Percentiles rank a stretch among this genome's conserved stretches.
Conservation (phyloP, 495 filamentous ascomycete genomes). For the Trichoderma erinaceum region DNA sequence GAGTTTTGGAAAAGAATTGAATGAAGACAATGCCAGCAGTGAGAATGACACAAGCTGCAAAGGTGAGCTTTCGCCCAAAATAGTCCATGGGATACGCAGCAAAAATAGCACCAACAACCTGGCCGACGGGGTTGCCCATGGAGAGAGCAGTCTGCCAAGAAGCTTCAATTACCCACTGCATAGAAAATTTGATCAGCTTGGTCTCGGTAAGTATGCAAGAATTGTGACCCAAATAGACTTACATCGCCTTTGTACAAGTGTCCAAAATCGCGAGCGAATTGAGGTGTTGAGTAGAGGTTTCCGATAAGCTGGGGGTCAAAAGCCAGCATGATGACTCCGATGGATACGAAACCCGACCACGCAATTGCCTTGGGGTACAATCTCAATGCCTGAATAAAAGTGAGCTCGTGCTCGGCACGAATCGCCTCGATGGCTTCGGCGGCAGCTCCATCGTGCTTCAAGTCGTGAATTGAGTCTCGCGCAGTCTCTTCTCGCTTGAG, state of each 20-base stretch:
- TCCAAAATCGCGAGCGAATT: constrained; percentile 21
- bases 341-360: constrained; percentile 46
- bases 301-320: constrained; percentile 41
- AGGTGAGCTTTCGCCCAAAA: constrained; percentile 30
- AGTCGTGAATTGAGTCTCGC: background rate
- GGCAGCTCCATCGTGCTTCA: background rate
- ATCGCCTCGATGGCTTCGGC: constrained; percentile 29
- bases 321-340: constrained; percentile 51
- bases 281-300: constrained; percentile 30
- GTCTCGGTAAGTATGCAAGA: background rate
- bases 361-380: constrained; percentile 43
- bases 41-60: constrained; percentile 36
- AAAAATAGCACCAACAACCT: constrained; percentile 34
- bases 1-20: constrained; percentile 53
- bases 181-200: background rate
- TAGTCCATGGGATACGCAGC: constrained; percentile 31
- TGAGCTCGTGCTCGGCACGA: constrained; percentile 37
- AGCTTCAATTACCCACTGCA: constrained; percentile 27
- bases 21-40: constrained; percentile 49
- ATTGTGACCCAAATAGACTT: background rate
- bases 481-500: background rate
- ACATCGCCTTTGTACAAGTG: background rate
- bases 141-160: constrained; percentile 33
- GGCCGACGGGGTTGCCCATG: constrained; percentile 30
- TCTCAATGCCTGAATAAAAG: constrained; percentile 32